phyloP scores from a whole-genome alignment of 805 yeast species.

The Kodamaea hsintzibuensis region DNA sequence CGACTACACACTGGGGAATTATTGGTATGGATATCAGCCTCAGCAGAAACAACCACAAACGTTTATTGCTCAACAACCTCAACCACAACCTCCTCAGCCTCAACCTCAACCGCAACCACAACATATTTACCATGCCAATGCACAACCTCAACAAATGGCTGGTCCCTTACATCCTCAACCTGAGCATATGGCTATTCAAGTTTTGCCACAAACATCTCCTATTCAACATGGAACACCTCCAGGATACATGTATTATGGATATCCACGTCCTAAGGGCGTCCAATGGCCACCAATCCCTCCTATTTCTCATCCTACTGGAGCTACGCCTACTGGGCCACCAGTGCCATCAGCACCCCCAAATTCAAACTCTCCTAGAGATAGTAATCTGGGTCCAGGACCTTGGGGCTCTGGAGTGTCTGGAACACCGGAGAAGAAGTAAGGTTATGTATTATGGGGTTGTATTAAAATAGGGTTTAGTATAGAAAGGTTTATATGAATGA shows the following conservation, averaged over 20 bases:
- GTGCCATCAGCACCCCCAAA: neutral
- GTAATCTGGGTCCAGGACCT: neutral
- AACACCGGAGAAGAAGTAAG: constrained; percentile 3
- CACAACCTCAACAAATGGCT: neutral
- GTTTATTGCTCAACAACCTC: constrained; percentile 1
- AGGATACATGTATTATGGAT: neutral
- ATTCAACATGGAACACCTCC: constrained; percentile 2
- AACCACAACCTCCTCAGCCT: constrained; percentile 1
- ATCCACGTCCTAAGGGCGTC: neutral
- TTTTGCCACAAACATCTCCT: neutral
- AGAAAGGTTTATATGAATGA: neutral
- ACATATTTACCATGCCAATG: constrained; percentile 1
- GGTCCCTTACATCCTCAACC: constrained; percentile 5
- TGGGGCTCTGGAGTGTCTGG: constrained; percentile 4
- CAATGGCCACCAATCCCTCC: neutral
- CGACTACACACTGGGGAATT: constrained; percentile 15
- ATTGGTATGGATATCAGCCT: constrained; percentile 18
- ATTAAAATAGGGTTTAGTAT: neutral
- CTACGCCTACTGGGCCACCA: neutral
- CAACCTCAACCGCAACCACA: constrained; percentile 2
- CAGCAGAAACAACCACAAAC: constrained; percentile 6
- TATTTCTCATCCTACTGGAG: neutral
- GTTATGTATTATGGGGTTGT: no score
- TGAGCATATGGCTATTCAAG: neutral
- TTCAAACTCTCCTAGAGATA: neutral